A percentile compares a stretch with the other conserved stretches of the same genome.
These are phyloP conservation scores for Suillus ampliporus DNA, from an alignment of 768 basidiomycete species.

Conservation along the genomic window DNA sequence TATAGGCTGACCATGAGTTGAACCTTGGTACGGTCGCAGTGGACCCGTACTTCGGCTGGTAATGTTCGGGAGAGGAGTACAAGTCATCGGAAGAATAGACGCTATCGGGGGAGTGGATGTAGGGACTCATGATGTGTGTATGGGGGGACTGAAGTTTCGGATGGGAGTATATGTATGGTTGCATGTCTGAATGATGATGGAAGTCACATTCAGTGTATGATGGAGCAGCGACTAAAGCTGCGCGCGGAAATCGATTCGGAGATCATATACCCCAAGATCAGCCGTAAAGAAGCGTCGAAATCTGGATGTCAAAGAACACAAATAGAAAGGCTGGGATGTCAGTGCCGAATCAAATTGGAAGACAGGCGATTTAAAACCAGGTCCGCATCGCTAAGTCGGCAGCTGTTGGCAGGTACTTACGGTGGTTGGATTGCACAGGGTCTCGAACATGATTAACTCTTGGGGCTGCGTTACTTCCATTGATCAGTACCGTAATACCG, in stretches of 20 bases:
- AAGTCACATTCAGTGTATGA: constrained; percentile 26
- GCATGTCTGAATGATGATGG: constrained; percentile 18
- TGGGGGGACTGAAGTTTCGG: constrained; percentile 28
- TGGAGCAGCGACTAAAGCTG: constrained; percentile 33
- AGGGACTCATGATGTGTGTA: constrained; percentile 36
- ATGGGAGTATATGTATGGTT: constrained; percentile 39
- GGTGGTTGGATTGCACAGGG: constrained; percentile 25
- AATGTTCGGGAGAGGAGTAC: constrained; percentile 29
- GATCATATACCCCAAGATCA: constrained; percentile 37
- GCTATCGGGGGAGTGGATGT: constrained; percentile 23
- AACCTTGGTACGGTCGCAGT: constrained; percentile 13
- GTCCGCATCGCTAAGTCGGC: constrained; percentile 25
- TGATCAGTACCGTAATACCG: constrained; percentile 39
- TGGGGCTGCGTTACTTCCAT: constrained; percentile 39
- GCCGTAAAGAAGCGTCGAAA: constrained; percentile 24
- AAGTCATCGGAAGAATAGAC: constrained; percentile 24
- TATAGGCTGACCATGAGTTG: constrained; percentile 27
- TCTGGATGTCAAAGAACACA: constrained; percentile 23
- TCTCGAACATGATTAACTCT: constrained; percentile 33
- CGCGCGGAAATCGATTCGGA: constrained; percentile 27
- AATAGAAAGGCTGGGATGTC: constrained; percentile 31
- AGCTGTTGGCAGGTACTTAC: constrained; percentile 31
- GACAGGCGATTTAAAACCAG: constrained; percentile 38
- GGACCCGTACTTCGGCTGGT: constrained; percentile 28
- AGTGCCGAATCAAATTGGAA: constrained; percentile 29